Base-by-base conservation (phyloP, 257 asterid species). In the Nicotiana attenuata region DNA sequence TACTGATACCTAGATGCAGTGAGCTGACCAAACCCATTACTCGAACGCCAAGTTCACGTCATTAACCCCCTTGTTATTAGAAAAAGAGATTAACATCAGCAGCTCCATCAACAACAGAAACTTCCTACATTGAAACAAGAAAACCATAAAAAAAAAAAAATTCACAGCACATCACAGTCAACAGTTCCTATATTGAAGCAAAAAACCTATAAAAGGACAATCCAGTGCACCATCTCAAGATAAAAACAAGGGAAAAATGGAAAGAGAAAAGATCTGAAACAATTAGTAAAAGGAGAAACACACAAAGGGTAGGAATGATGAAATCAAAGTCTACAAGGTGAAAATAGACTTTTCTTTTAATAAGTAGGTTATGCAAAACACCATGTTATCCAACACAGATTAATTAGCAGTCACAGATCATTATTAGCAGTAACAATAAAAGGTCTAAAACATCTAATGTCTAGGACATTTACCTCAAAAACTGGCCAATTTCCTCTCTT, bases 21-120 rank as follows among this genome's bases (percentile, higher is more conserved):
- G 80, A 77, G 83, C 63, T 22, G 20, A 76, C 65, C 57, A 56
- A 73, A 80, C 81, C 77, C 88, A 71, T 82, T 28, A 83, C 86
- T 65, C 84, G 60, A 53, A 16, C 20, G 78, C 65, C 65, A 68
- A 55, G 64, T 78, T 76, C 33, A 56, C 78, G 8, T 33, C 47
- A 17, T 67, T 10, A 13, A 60, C 82, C 61, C 77, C 84, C 81
- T 75, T 84, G 55, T 69, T 53, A 78, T 71, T 83, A n/a, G 60
- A 76, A 84, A 77, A 69, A 59, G 76, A 84, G 78, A 76, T 68
- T 80, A 82, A 82, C 86, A 77, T 90, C 88, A 87, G 85, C 83
- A 84, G 78, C 77, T 78, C 88, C 89, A 90, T 82, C 88, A 87
- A 88, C 81, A 85, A 82, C 84, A 76, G 81, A 75, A 81, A 76